phyloP scores from a whole-genome alignment of 257 asterid species.

The Capsicum chinense region DNA sequence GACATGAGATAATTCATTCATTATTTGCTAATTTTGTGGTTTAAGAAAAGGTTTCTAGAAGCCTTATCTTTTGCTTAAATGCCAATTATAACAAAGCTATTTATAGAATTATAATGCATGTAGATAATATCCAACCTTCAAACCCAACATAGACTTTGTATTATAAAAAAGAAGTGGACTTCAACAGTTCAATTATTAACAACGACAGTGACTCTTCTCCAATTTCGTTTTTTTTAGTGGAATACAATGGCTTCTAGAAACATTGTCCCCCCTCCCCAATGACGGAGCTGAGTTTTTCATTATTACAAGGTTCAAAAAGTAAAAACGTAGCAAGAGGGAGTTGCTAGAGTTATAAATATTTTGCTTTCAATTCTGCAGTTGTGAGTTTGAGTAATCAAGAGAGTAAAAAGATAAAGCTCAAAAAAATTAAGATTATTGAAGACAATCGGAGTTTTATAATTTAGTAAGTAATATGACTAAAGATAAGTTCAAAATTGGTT shows the following conservation, averaged over 20 bases:
- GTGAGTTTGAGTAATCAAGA: no score
- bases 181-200: neutral
- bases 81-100: neutral
- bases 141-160: neutral
- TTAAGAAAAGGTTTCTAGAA: slow-evolving; percentile 18
- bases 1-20: neutral
- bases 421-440: no score
- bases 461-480: neutral
- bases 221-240: slow-evolving; percentile 29
- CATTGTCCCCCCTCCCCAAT: slow-evolving; percentile 25
- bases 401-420: no score
- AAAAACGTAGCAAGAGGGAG: no score
- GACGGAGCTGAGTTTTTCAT: no score
- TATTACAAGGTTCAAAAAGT: no score
- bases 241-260: slow-evolving; percentile 50
- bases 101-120: neutral
- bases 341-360: no score
- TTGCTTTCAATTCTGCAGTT: no score
- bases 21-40: neutral
- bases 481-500: neutral
- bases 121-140: neutral
- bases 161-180: neutral
- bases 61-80: slow-evolving; percentile 24
- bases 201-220: slow-evolving; percentile 34
- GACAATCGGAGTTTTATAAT: no score